Conservation (phyloP, 1,284 basidiomycete genomes). For the Neonothopanus nambi region DNA sequence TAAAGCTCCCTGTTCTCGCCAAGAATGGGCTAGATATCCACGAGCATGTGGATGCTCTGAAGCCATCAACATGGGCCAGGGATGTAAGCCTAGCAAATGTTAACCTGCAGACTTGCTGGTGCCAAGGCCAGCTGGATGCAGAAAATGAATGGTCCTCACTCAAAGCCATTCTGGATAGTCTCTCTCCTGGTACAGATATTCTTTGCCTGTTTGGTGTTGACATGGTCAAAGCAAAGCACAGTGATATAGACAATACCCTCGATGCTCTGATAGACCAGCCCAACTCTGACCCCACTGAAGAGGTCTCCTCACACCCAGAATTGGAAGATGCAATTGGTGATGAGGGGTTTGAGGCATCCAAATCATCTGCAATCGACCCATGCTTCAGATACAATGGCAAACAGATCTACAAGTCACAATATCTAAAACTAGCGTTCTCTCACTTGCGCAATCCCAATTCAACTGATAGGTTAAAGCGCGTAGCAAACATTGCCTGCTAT, state of each 20-base stretch:
- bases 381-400: not conserved
- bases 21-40: not conserved
- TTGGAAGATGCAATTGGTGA: not conserved
- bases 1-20: constrained; percentile 11
- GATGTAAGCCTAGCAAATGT: not conserved
- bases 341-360: not conserved
- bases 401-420: constrained; percentile 8
- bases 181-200: not conserved
- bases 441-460: constrained; percentile 22
- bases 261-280: not conserved
- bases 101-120: not conserved
- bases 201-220: not conserved
- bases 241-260: not conserved
- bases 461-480: not conserved
- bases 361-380: not conserved
- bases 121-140: not conserved
- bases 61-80: not conserved
- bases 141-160: not conserved
- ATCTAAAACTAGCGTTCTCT: constrained; percentile 4
- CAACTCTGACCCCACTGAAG: not conserved
- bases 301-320: not conserved
- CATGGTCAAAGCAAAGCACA: not conserved
- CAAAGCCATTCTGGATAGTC: no score
- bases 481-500: not conserved
- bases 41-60: not conserved